phyloP scores from a whole-genome alignment of 805 yeast genomes.

The Ogataea methanolica region DNA sequence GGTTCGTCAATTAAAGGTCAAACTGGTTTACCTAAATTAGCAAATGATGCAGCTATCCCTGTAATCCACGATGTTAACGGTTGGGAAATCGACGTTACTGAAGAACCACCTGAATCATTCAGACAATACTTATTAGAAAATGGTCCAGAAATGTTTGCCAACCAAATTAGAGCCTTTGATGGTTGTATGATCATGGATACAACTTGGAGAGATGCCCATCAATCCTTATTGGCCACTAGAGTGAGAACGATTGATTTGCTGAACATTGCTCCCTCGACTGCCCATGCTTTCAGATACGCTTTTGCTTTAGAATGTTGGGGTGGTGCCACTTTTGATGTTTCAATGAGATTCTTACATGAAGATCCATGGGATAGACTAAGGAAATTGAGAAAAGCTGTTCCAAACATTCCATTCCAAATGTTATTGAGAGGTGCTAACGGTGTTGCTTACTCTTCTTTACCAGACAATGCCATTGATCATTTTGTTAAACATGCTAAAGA shows the following conservation, averaged over 20 bases:
- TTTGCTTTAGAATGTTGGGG: constrained; percentile 99
- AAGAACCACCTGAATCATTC: constrained; percentile 77
- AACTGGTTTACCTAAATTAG: constrained; percentile 82
- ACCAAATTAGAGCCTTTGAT: constrained; percentile 73
- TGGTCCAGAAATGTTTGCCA: constrained; percentile 89
- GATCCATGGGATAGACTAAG: constrained; percentile 98
- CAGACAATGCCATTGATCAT: constrained; percentile 98
- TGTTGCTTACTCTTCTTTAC: constrained; percentile 95
- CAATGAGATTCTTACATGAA: constrained; percentile 97
- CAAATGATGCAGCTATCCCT: constrained; percentile 74
- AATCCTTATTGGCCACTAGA: constrained; percentile 94
- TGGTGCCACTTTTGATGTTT: constrained; percentile 98
- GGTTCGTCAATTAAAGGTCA: constrained; percentile 97
- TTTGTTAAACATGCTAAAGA: constrained; percentile 93
- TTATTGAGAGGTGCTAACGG: constrained; percentile 99
- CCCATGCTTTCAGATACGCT: constrained; percentile 83
- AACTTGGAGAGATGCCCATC: constrained; percentile 99
- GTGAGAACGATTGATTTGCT: constrained; percentile 90
- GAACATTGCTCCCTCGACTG: constrained; percentile 91
- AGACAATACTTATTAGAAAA: constrained; percentile 77
- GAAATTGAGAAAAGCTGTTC: constrained; percentile 81
- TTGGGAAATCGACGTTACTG: constrained; percentile 46
- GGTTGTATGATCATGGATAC: constrained; percentile 97
- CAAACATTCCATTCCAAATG: constrained; percentile 99
- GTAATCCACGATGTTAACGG: constrained; percentile 59